Evolutionary conservation across 805 yeast species (phyloP), one percentile per base, ranked within the genome.

Genomic region (Naumovozyma castellii): DNA sequence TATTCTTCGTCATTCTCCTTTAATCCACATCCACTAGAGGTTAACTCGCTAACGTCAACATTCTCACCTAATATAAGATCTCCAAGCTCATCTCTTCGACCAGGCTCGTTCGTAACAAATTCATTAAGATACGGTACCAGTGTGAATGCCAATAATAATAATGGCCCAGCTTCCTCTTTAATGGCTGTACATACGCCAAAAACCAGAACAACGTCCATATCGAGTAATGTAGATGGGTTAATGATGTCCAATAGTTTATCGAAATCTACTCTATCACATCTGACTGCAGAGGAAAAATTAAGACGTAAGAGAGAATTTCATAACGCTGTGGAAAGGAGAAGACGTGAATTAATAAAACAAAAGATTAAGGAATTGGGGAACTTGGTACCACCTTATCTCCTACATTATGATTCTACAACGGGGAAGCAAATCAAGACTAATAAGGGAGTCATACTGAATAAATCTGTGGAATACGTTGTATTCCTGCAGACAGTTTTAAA

Each of bases 311-410:
- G 95, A 43, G 95, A 87, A 56, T 80, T 86, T 45, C 97, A 88
- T 60, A 88, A 88, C 56, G 95, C 95, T 1, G 97, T 88, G 3
- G 97, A 88, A 61, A 72, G 96, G 51, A 71, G 95, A 50, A 73
- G 97, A 55, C 71, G 97, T 46, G 97, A 90, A 59, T 69, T 85
- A 50, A 88, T 88, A 54, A 87, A 88, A 57, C 94, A 84, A 53
- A 78, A 84, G 51, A 87, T 88, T 45, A 81, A 82, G 56, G 95
- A 85, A 50, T 66, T 88, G 51, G 90, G 94, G 1, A 62, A 73
- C 18, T 67, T 88, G 36, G 83, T 88, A 1, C 97, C 97, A 1
- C 90, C 86, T 1, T 69, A 82, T 2, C 57, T 84, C 44, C 59
- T 83, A 18, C 69, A 72, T 40, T 64, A 71, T 35, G 62, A 64